A percentile compares a stretch with the other conserved stretches of the same genome.
Conservation (phyloP, 192 early-diverging fungal genomes). For the Jimgerdemannia lactiflua region DNA sequence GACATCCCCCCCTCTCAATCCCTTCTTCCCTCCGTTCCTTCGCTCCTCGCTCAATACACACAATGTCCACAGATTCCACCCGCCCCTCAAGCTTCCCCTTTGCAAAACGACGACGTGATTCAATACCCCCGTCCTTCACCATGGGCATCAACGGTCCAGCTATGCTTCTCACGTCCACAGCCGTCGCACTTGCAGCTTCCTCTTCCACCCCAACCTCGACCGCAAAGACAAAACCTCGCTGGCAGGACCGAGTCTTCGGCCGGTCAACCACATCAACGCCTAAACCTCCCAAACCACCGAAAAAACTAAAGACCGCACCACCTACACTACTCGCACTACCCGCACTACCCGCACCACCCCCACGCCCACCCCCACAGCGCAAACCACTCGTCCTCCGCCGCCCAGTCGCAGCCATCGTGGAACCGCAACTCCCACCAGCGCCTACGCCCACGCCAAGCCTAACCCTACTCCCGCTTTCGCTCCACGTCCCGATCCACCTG, state of each 20-base stretch:
- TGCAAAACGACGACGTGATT: not conserved
- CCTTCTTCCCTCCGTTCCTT: not conserved
- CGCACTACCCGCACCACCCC: not conserved
- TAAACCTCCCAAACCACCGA: not conserved
- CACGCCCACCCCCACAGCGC: not conserved
- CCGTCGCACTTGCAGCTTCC: not conserved
- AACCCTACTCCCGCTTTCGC: not conserved
- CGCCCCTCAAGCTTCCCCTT: not conserved
- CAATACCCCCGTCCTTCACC: not conserved
- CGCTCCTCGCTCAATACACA: too few relatives aligned
- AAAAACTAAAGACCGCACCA: not conserved
- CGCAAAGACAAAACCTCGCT: not conserved
- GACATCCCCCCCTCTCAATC: not conserved
- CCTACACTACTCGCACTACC: not conserved
- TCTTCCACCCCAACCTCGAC: not conserved
- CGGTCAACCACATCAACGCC: not conserved
- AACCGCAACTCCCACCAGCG: not conserved
- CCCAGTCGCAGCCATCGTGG: not conserved
- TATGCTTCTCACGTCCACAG: not conserved
- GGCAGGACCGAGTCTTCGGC: not conserved
- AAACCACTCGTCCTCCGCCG: too few relatives aligned
- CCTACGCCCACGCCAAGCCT: too few relatives aligned
- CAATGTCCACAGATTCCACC: not conserved
- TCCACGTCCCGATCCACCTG: not conserved
- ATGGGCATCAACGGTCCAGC: not conserved